Percentiles rank a stretch among this genome's conserved stretches.
These are phyloP conservation scores for Piper longum DNA, from an alignment of 164 flowering plant genomes.

Conservation along the genomic window DNA sequence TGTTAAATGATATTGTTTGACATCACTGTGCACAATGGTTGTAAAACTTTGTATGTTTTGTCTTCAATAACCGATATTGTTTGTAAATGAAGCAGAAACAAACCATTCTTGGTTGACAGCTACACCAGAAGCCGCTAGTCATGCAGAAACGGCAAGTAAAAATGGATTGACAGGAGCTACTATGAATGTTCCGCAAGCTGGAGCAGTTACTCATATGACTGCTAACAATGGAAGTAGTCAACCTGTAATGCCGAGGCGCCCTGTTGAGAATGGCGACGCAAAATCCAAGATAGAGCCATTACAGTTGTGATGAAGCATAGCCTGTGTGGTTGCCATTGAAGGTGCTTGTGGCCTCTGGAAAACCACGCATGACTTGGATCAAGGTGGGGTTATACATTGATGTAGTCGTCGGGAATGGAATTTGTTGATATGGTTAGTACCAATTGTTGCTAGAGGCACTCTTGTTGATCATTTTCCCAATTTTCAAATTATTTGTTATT, in stretches of 20 bases:
- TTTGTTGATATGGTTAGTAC: not conserved
- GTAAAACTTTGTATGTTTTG: not conserved
- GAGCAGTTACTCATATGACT: constrained; percentile 13
- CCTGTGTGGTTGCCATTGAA: not conserved
- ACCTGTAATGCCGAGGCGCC: constrained; percentile 17
- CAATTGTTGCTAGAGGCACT: not conserved
- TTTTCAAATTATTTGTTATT: not conserved
- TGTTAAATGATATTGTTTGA: no score
- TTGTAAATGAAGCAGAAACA: constrained; percentile 29
- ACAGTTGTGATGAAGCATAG: not conserved
- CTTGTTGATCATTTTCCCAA: not conserved
- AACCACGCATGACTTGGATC: not conserved
- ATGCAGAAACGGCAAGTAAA: constrained; percentile 16
- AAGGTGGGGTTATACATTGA: not conserved
- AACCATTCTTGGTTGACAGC: constrained; percentile 45
- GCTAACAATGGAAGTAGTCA: constrained; percentile 16
- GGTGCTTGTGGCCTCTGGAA: not conserved
- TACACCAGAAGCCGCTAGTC: constrained; percentile 21
- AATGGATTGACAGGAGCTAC: constrained; percentile 27
- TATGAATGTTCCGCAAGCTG: constrained; percentile 12
- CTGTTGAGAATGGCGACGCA: constrained; percentile 27
- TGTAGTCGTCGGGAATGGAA: not conserved
- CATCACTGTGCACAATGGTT: no score
- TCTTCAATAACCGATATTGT: not conserved
- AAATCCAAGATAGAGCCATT: constrained; percentile 20